Base-by-base conservation (phyloP, 2,329 filamentous ascomycete genomes). In the Colletotrichum destructivum region DNA sequence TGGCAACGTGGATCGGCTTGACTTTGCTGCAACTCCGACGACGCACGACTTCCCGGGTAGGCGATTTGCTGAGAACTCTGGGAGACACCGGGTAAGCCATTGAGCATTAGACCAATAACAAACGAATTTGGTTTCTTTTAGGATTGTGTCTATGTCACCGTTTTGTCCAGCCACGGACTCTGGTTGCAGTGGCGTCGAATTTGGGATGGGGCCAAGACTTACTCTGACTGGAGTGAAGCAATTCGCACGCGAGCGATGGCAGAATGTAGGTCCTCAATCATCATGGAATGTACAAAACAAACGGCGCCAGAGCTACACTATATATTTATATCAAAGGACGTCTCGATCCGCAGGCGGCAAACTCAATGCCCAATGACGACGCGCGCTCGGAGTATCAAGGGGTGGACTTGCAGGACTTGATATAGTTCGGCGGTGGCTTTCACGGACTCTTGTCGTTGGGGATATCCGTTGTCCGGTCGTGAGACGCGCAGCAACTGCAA, bases 141-240 rank as follows among this genome's bases (percentile, higher is more conserved):
- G 35, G 7, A 13, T 13, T 13, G 16, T 35, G 21, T 38, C 7
- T 16, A 16, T 57, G 35, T 13, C 21, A 21, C n/a, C n/a, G 9
- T 16, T 62, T 38, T n/a, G 40, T 57, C 65, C 61, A 18, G 46
- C 8, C 13, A n/a, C 16, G 2, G 1, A 11, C 56, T 59, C 15
- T 18, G 11, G 18, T 61, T 57, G 40, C 26, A n/a, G 40, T 47
- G 21, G 7, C 16, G 49, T 51, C 13, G 23, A 13, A 23, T 51
- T 26, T n/a, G 12, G 21, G 31, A 38, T 38, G 9, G 55, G 35
- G 13, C 13, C 18, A 8, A n/a, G 15, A 82, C 86, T 75, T 79
- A 88, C 85, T 85, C 79, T 55, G 82, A 83, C 77, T 86, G 84
- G 46, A 87, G 77, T 38, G 86, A 81, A 38, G 84, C 85, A 72